These are phyloP conservation scores for Barnettozyma siamensis DNA, from an alignment of 805 yeast species.

Conservation along the genomic window DNA sequence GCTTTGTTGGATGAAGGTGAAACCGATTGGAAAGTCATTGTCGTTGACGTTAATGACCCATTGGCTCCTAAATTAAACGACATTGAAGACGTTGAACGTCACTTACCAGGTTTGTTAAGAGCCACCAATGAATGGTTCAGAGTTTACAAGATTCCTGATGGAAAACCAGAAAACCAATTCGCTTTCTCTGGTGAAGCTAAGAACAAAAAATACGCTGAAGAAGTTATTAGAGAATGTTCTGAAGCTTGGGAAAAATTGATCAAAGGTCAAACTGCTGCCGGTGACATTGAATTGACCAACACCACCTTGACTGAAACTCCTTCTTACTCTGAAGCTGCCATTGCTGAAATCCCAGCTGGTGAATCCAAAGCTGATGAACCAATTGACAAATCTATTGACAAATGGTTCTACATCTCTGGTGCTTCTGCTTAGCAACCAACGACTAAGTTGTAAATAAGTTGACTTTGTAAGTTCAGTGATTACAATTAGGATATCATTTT, in stretches of 20 bases:
- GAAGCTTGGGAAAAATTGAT: conserved; percentile 80
- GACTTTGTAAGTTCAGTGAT: too few species aligned
- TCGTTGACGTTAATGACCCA: conserved; percentile 76
- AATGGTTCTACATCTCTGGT: conserved; percentile 97
- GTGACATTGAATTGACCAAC: conserved; percentile 73
- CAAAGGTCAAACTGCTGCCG: conserved; percentile 53
- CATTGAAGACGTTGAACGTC: conserved; percentile 83
- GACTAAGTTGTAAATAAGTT: background rate
- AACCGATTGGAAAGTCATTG: conserved; percentile 89
- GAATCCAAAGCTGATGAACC: conserved; percentile 78
- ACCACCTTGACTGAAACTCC: conserved; percentile 59
- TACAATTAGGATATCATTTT: background rate
- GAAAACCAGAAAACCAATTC: conserved; percentile 93
- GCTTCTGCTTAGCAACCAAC: conserved; percentile 39
- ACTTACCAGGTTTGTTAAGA: conserved; percentile 88
- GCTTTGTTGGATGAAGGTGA: conserved; percentile 93
- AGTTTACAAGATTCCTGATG: conserved; percentile 96
- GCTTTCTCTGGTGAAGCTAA: conserved; percentile 95
- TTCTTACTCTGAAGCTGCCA: conserved; percentile 42
- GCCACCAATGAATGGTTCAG: conserved; percentile 98
- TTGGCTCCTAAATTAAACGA: conserved; percentile 82
- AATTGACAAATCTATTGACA: conserved; percentile 93
- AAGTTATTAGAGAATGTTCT: conserved; percentile 73
- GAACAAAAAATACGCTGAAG: conserved; percentile 80
- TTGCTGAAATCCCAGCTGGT: conserved; percentile 61